phyloP scores from a whole-genome alignment of 176 grass and related monocot genomes.

The Pontederia paniculata region DNA sequence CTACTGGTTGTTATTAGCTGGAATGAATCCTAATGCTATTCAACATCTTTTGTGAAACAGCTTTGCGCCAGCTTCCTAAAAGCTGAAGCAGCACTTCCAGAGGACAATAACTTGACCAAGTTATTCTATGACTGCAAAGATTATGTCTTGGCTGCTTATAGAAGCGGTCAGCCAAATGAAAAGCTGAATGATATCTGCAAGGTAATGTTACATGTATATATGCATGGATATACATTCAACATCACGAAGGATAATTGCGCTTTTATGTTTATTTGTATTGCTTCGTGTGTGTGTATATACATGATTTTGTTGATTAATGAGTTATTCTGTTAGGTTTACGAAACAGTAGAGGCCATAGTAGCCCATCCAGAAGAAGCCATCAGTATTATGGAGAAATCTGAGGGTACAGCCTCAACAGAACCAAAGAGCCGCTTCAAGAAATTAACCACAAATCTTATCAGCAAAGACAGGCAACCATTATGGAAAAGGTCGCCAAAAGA shows the following conservation, averaged over 20 bases:
- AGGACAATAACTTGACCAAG: conserved; percentile 49
- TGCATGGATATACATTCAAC: background rate
- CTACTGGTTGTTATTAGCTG: conserved; percentile 5
- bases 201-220: no score
- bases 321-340: conserved; percentile 35
- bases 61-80: conserved; percentile 61
- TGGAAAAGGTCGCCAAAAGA: conserved; percentile 46
- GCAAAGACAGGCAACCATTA: conserved; percentile 41
- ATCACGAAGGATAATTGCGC: no score
- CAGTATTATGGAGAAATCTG: conserved; percentile 43
- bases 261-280: background rate
- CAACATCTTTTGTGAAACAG: conserved; percentile 39
- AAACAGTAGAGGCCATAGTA: conserved; percentile 66
- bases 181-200: conserved; percentile 65
- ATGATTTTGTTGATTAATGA: background rate
- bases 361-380: conserved; percentile 50
- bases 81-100: conserved; percentile 48
- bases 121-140: conserved; percentile 78
- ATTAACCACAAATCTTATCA: conserved; percentile 37
- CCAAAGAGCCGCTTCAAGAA: conserved; percentile 43
- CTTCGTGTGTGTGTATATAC: background rate
- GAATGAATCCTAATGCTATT: conserved; percentile 6
- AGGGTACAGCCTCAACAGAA: conserved; percentile 26
- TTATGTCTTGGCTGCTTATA: conserved; percentile 42
- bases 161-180: conserved; percentile 39